Percentiles rank a stretch among this genome's conserved stretches.
Evolutionary conservation across 2,329 filamentous ascomycete species (phyloP).

Genomic region (Rhynchosporium secalis): DNA sequence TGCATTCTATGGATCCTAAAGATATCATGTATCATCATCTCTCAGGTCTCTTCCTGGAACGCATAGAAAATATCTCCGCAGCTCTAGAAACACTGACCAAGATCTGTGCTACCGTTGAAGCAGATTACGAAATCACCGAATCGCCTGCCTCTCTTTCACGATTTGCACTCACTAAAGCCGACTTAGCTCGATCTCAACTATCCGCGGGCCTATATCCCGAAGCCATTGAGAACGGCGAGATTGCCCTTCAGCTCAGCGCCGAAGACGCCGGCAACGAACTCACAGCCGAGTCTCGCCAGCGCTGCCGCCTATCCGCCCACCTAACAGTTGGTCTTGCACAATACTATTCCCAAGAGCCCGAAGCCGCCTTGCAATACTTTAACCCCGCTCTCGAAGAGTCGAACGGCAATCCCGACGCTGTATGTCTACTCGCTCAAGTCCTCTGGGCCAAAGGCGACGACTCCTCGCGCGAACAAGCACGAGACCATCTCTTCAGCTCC

Average conservation of each 20-base stretch:
- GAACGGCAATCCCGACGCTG: slow-evolving; percentile 73
- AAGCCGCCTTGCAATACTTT: slow-evolving; percentile 76
- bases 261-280: slow-evolving; percentile 70
- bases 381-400: slow-evolving; percentile 77
- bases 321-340: slow-evolving; percentile 82
- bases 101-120: slow-evolving; percentile 71
- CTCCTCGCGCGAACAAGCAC: slow-evolving; percentile 71
- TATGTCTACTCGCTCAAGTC: slow-evolving; percentile 85
- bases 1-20: slow-evolving; percentile 68
- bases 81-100: slow-evolving; percentile 64
- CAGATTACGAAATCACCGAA: slow-evolving; percentile 82
- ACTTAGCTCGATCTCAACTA: slow-evolving; percentile 81
- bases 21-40: slow-evolving; percentile 77
- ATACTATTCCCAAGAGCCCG: slow-evolving; percentile 67
- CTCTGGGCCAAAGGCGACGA: slow-evolving; percentile 86
- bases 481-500: slow-evolving; percentile 76
- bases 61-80: slow-evolving; percentile 66
- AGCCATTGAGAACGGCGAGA: slow-evolving; percentile 78
- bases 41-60: slow-evolving; percentile 76
- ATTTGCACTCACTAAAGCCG: slow-evolving; percentile 82
- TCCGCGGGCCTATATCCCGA: slow-evolving; percentile 63
- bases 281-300: slow-evolving; percentile 62
- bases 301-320: slow-evolving; percentile 78
- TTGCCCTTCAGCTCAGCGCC: slow-evolving; percentile 74
- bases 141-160: slow-evolving; percentile 69